Conservation (phyloP, 345 rosid genomes). For the Microcos paniculata region DNA sequence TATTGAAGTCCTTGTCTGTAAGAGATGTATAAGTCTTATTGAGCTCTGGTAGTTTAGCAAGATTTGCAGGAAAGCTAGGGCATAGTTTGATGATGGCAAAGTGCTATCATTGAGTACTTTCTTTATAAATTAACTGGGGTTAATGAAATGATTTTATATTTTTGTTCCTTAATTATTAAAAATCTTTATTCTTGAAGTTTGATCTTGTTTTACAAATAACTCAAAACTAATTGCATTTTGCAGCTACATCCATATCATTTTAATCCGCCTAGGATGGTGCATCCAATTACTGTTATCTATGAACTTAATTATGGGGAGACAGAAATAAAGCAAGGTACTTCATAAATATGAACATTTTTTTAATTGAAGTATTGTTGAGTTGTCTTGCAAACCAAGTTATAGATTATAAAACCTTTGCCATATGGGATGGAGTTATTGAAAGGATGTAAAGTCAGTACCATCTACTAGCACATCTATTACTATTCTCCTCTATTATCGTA, state of each 20-base stretch:
- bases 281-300: constrained; percentile 76
- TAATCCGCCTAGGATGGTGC: constrained; percentile 67
- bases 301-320: constrained; percentile 92
- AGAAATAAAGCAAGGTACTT: constrained; percentile 86
- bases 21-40: neutral
- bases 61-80: neutral
- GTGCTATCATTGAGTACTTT: neutral
- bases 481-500: neutral
- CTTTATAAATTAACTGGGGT: neutral
- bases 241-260: constrained; percentile 77
- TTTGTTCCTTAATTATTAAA: neutral
- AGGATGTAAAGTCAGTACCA: neutral
- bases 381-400: neutral
- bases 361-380: neutral
- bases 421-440: neutral
- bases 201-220: constrained; percentile 10
- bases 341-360: constrained; percentile 4
- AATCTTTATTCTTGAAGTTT: neutral
- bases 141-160: neutral
- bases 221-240: constrained; percentile 27
- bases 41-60: neutral
- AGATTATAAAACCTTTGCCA: neutral
- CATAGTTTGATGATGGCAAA: neutral
- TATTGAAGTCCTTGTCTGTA: neutral
- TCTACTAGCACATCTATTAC: neutral